These are phyloP conservation scores for Mortierella sp. DNA, from an alignment of 371 early-diverging fungal genomes.

Conservation along the genomic window DNA sequence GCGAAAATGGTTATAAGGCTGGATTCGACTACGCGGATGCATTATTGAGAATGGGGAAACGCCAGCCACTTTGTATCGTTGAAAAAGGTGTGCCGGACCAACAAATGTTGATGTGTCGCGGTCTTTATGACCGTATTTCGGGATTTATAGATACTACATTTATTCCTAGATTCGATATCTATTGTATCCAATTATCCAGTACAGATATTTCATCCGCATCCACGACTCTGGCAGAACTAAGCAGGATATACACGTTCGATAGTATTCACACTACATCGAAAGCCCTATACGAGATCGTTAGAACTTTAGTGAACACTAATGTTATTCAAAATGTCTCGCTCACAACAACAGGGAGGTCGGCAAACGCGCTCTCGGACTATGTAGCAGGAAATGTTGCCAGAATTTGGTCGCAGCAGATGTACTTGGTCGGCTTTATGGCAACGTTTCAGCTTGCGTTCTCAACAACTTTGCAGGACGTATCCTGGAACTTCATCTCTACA, in stretches of 20 bases:
- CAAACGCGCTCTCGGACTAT: slow-evolving; percentile 11
- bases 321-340: slow-evolving; percentile 3
- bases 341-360: slow-evolving; percentile 36
- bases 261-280: slow-evolving; percentile 36
- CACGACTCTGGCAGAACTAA: slow-evolving; percentile 12
- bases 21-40: slow-evolving; percentile 30
- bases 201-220: slow-evolving; percentile 6
- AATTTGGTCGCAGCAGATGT: slow-evolving; percentile 42
- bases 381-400: slow-evolving; percentile 10
- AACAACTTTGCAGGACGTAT: slow-evolving; percentile 24
- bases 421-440: slow-evolving; percentile 35
- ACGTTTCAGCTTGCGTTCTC: slow-evolving; percentile 42
- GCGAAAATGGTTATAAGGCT: slow-evolving; percentile 29
- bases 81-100: slow-evolving; percentile 17
- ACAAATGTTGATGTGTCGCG: slow-evolving; percentile 29
- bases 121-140: slow-evolving; percentile 27
- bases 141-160: not conserved
- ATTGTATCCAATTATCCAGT: slow-evolving; percentile 14
- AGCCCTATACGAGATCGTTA: slow-evolving; percentile 15
- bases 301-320: slow-evolving; percentile 2
- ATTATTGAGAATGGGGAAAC: slow-evolving; percentile 2
- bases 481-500: slow-evolving; percentile 30
- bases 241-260: slow-evolving; percentile 18
- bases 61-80: slow-evolving; percentile 24
- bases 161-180: slow-evolving; percentile 28